A percentile compares a stretch with the other conserved stretches of the same genome.
Evolutionary conservation across 2,329 filamentous ascomycete genomes (phyloP).

Genomic region (Ramularia collo-cygni): DNA sequence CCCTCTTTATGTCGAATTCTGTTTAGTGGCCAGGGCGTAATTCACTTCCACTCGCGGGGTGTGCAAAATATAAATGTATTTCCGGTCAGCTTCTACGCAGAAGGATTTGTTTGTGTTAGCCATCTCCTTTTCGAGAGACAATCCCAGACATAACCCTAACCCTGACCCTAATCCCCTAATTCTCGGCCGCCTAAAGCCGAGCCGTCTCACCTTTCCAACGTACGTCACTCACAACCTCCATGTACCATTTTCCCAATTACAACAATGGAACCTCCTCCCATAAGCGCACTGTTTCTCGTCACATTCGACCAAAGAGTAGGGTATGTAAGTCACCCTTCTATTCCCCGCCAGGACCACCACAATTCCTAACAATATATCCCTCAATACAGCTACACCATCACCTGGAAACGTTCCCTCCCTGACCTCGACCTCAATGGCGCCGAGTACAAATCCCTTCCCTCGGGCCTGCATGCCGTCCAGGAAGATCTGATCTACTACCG

Average conservation of each 20-base stretch:
- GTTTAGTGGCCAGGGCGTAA: too few species aligned
- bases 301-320: constrained; percentile 34
- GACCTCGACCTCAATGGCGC: constrained; percentile 68
- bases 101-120: too few species aligned
- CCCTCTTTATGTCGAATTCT: too few species aligned
- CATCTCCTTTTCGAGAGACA: too few species aligned
- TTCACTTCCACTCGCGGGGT: too few species aligned
- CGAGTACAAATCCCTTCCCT: constrained; percentile 94
- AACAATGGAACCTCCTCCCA: constrained; percentile 17
- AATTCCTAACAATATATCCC: neutral
- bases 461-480: constrained; percentile 79
- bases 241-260: neutral
- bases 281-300: constrained; percentile 32
- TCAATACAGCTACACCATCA: constrained; percentile 63
- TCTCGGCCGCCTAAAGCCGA: too few species aligned
- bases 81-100: too few species aligned
- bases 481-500: constrained; percentile 91
- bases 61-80: too few species aligned
- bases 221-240: neutral
- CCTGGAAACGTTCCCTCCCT: constrained; percentile 70
- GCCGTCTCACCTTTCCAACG: neutral
- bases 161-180: too few species aligned
- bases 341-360: neutral
- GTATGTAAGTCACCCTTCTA: constrained; percentile 24
- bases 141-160: too few species aligned